These are phyloP conservation scores for Phytophthora ohioensis DNA, from an alignment of 352 stramenopile species.

Conservation along the genomic window DNA sequence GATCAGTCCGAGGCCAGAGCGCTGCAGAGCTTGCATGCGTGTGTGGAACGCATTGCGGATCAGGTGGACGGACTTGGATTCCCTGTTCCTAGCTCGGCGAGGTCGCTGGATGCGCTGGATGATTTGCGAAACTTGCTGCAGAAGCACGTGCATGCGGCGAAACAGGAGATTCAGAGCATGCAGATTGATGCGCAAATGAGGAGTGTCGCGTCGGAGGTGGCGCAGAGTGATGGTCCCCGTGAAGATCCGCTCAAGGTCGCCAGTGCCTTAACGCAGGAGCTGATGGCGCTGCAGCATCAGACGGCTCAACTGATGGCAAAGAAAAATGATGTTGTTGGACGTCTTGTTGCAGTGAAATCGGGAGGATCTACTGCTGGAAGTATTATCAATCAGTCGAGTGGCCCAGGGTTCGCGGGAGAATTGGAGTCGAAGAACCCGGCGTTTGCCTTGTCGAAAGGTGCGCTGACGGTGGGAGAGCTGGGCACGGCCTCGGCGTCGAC, in stretches of 20 bases:
- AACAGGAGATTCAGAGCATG: slow-evolving; percentile 76
- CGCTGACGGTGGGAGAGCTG: slow-evolving; percentile 43
- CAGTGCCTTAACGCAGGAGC: slow-evolving; percentile 53
- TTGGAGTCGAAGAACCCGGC: slow-evolving; percentile 31
- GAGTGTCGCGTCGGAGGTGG: slow-evolving; percentile 53
- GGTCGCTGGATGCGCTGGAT: slow-evolving; percentile 62
- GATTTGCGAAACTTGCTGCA: slow-evolving; percentile 64
- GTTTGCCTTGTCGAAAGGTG: slow-evolving; percentile 44
- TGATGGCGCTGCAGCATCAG: slow-evolving; percentile 56
- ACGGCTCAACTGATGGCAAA: slow-evolving; percentile 44
- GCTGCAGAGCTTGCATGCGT: slow-evolving; percentile 52
- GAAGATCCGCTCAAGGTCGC: slow-evolving; percentile 43
- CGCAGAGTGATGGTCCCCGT: slow-evolving; percentile 9
- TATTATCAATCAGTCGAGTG: slow-evolving; percentile 23
- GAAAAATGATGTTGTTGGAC: slow-evolving; percentile 33
- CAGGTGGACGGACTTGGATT: slow-evolving; percentile 64
- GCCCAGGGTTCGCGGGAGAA: slow-evolving; percentile 6
- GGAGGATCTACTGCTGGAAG: slow-evolving; percentile 18
- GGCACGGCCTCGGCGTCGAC: slow-evolving; percentile 24
- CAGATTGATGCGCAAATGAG: slow-evolving; percentile 74
- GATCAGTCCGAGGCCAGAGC: slow-evolving; percentile 46
- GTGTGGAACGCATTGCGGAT: slow-evolving; percentile 48
- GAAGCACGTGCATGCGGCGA: slow-evolving; percentile 55
- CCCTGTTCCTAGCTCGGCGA: slow-evolving; percentile 47
- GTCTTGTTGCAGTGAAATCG: slow-evolving; percentile 33